Evolutionary conservation across 352 stramenopile genomes (phyloP), one percentile per base, ranked within the genome.

Genomic region (Paralagenidium karlingii): DNA sequence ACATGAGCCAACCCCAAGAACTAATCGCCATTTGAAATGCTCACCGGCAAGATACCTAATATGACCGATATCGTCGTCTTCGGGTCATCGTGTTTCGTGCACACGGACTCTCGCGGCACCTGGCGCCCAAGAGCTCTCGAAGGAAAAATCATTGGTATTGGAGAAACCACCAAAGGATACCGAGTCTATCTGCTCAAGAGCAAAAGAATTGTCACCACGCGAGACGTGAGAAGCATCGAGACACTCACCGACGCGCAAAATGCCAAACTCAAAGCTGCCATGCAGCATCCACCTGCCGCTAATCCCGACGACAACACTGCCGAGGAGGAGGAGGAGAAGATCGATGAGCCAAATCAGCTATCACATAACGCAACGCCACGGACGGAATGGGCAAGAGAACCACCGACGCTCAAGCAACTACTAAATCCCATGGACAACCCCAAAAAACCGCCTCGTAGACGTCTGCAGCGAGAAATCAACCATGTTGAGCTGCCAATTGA

Each of bases 161-260:
- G 30, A 36, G 30, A 36, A 21, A 36, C 30, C 7, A 36, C 30
- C 3, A 36, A 36, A 36, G 30, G 30, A 7, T 36, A 36, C 30
- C 7, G 7, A 3, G 30, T 36, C 3, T 36, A 36, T 7, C 21
- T 36, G 30, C 30, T 7, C 7, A 36, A 36, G 3, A 19, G 8
- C 3, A 16, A 7, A 7, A 19, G 7, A 8, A 19, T 36, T 16
- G 22, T 36, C 3, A 36, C 30, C 7, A 36, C 30, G 7, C 3
- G 22, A 36, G 16, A 36, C 7, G 3, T 36, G 30, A 36, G 22
- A 7, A 36, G 22, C 30, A 36, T 36, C 7, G 30, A 36, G 30
- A 36, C 30, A 21, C 30, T 36, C 7, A 7, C 16, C 7, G 7
- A 36, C 30, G 7, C 19, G 22, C 34, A 40, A 26, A 26, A 7